These are phyloP conservation scores for Penicillium cataractarum DNA, from an alignment of 495 filamentous ascomycete genomes.

Conservation along the genomic window DNA sequence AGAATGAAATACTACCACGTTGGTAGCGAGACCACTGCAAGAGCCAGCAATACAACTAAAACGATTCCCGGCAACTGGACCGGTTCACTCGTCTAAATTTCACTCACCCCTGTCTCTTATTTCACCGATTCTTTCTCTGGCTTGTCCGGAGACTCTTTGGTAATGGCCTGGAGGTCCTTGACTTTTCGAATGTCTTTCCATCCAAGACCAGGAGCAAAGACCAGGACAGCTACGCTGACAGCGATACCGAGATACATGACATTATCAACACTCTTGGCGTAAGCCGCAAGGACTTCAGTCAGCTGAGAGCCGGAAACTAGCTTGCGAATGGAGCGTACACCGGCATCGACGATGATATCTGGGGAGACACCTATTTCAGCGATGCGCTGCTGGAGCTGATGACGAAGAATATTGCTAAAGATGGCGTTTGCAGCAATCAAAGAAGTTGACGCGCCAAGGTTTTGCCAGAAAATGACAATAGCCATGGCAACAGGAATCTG, in stretches of 20 bases:
- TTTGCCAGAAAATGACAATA: constrained; percentile 63
- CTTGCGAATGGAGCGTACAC: constrained; percentile 53
- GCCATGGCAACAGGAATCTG: constrained; percentile 65
- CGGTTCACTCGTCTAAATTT: not conserved
- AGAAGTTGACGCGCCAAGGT: constrained; percentile 64
- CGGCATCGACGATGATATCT: constrained; percentile 47
- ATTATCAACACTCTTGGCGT: constrained; percentile 49
- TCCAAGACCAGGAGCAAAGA: constrained; percentile 26
- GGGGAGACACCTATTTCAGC: constrained; percentile 39
- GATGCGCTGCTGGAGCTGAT: constrained; percentile 47
- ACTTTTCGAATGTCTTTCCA: constrained; percentile 30
- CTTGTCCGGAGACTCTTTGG: not conserved
- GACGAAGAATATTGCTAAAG: constrained; percentile 64
- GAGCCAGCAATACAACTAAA: not conserved
- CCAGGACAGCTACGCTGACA: constrained; percentile 11
- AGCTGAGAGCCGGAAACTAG: constrained; percentile 45
- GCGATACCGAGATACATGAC: constrained; percentile 25
- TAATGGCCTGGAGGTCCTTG: not conserved
- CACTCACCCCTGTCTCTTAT: not conserved
- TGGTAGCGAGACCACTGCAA: not conserved
- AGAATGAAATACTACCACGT: not conserved
- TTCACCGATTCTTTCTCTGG: not conserved
- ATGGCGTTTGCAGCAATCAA: constrained; percentile 69
- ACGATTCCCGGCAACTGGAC: not conserved
- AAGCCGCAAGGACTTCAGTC: constrained; percentile 58